Evolutionary conservation across 176 grass and related monocot genomes (phyloP).

Genomic region (Thalia dealbata): DNA sequence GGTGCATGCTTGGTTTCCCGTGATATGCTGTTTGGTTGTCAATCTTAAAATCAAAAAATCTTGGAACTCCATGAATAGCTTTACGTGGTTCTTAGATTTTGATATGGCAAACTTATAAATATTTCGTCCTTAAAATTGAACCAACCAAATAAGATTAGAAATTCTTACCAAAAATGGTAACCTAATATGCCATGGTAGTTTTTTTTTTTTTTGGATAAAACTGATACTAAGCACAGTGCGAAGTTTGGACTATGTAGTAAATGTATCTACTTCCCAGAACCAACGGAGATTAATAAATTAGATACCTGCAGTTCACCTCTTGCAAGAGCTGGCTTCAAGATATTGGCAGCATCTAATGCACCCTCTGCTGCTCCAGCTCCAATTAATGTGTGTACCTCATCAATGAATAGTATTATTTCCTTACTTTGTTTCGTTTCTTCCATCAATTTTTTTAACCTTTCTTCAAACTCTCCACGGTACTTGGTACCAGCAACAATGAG

Average conservation of each 20-base stretch:
- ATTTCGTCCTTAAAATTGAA: no score
- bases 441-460: constrained; percentile 96
- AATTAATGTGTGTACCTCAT: constrained; percentile 95
- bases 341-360: constrained; percentile 97
- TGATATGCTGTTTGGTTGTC: no score
- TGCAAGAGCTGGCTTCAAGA: constrained; percentile 93
- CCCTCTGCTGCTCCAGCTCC: constrained; percentile 81
- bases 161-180: no score
- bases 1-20: no score
- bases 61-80: no score
- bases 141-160: no score
- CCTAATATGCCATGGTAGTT: no score
- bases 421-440: constrained; percentile 96
- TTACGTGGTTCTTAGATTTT: no score
- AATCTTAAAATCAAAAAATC: no score
- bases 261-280: background rate
- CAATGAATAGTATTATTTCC: constrained; percentile 95
- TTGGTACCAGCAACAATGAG: constrained; percentile 97
- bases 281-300: background rate
- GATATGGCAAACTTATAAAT: no score
- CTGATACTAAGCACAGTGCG: no score
- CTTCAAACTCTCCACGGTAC: constrained; percentile 98
- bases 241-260: background rate
- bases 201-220: no score
- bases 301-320: constrained; percentile 98